Evolutionary conservation across 805 yeast genomes (phyloP).

Genomic region (Ogataea nitratoaversa): DNA sequence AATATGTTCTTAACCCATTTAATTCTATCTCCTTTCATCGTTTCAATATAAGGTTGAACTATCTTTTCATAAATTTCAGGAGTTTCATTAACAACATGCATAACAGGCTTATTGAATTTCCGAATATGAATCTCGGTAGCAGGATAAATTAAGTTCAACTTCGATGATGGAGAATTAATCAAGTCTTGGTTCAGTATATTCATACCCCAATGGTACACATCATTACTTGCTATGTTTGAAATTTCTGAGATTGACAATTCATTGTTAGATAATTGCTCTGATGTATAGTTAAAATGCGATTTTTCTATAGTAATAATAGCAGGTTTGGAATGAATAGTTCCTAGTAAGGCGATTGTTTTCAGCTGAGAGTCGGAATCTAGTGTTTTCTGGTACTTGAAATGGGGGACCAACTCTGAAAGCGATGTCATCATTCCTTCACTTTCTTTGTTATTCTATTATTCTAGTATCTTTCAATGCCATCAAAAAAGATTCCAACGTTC

Average conservation of each 20-base stretch:
- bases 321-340: conserved; percentile 51
- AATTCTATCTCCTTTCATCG: conserved; percentile 72
- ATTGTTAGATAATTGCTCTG: conserved; percentile 13
- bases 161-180: conserved; percentile 52
- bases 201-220: conserved; percentile 80
- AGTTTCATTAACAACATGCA: conserved; percentile 70
- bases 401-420: conserved; percentile 27
- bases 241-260: conserved; percentile 20
- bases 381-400: conserved; percentile 43
- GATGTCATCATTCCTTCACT: too few relatives aligned
- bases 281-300: conserved; percentile 50
- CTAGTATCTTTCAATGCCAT: too few relatives aligned
- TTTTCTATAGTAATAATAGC: conserved; percentile 77
- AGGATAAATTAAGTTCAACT: conserved; percentile 78
- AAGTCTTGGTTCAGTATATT: conserved; percentile 46
- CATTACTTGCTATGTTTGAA: conserved; percentile 58
- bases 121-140: conserved; percentile 82
- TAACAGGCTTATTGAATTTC: conserved; percentile 62
- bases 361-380: conserved; percentile 61
- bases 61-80: conserved; percentile 61
- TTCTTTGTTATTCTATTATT: too few relatives aligned
- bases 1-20: conserved; percentile 90
- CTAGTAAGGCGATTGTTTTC: conserved; percentile 65
- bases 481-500: too few relatives aligned
- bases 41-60: conserved; percentile 72